Evolutionary conservation across 495 filamentous ascomycete species (phyloP).

Genomic region (Podospora didyma): DNA sequence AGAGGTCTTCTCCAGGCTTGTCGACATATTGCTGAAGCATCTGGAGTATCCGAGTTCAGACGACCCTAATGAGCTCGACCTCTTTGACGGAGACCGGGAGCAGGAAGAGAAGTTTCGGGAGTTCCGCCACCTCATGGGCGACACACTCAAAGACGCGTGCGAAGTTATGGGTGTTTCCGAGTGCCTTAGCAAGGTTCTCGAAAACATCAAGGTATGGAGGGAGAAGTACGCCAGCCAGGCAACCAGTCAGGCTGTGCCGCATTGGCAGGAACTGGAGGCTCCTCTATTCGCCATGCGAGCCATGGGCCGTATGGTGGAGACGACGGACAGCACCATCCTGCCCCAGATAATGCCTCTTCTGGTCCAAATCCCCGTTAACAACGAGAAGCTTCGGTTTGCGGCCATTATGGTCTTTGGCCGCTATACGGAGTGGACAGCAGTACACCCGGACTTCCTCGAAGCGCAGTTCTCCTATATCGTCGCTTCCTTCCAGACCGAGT

Average conservation of each 20-base stretch:
- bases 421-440: constrained; percentile 96
- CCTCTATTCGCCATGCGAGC: constrained; percentile 92
- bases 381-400: constrained; percentile 94
- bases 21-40: constrained; percentile 90
- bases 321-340: constrained; percentile 78
- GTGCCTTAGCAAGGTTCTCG: constrained; percentile 82
- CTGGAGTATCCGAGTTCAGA: constrained; percentile 84
- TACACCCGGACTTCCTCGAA: constrained; percentile 87
- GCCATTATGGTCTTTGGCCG: constrained; percentile 94
- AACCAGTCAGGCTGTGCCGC: constrained; percentile 69
- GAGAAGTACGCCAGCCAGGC: constrained; percentile 72
- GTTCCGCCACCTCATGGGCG: constrained; percentile 94
- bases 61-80: constrained; percentile 65
- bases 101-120: constrained; percentile 96
- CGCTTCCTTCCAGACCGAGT: constrained; percentile 77
- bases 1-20: constrained; percentile 78
- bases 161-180: constrained; percentile 90
- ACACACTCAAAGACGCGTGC: constrained; percentile 96
- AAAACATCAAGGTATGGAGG: constrained; percentile 83
- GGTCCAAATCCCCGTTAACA: constrained; percentile 90
- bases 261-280: constrained; percentile 95
- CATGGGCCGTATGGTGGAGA: constrained; percentile 95
- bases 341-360: constrained; percentile 88
- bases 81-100: constrained; percentile 94
- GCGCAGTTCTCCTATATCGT: constrained; percentile 93